Base-by-base conservation (phyloP, 2,329 filamentous ascomycete genomes). In the Curvularia sp. region DNA sequence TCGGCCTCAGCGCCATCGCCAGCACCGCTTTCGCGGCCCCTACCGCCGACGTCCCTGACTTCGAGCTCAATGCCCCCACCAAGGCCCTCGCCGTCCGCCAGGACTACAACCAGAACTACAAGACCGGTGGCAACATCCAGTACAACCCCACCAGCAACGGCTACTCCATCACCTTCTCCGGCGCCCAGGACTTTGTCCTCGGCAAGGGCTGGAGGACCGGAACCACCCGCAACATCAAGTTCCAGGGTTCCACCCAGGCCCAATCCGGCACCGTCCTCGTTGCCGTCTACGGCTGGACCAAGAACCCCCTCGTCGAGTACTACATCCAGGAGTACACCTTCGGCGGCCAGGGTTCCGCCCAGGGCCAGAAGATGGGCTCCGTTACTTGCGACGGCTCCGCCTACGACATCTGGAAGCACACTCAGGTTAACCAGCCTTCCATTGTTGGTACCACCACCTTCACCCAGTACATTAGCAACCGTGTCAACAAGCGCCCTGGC, bases 261-360 rank as follows among this genome's bases (percentile, higher is more conserved):
- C 55, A 33, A 1, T 48, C 66, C 4, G 72, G 72, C 39, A 73
- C 71, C 1, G 70, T 71, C 24, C 66, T 72, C 26, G 68, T 74
- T 38, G 68, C 71, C 28, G 72, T 86, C 39, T 87, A 87, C 64
- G 84, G 84, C 31, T 87, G 85, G 83, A 83, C 81, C 4, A 78
- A 70, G 2, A 79, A 78, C 68, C 82, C 82, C 8, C 57, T 72
- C 10, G 52, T 72, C 82, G 85, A 75, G 78, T 83, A 79, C 82
- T 86, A 67, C 73, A 80, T 81, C 43, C 82, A 81, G 53, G 80
- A 80, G 43, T 81, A 83, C 64, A 78, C 81, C 13, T 77, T 73
- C 63, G 78, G 81, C 64, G 81, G 78, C 9, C 78, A 63, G 7
- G 70, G 70, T 7, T 68, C 66, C n/a, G 66, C 68, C 2, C 66